Base-by-base conservation (phyloP, 495 filamentous ascomycete genomes). In the Xylaria cubensis region DNA sequence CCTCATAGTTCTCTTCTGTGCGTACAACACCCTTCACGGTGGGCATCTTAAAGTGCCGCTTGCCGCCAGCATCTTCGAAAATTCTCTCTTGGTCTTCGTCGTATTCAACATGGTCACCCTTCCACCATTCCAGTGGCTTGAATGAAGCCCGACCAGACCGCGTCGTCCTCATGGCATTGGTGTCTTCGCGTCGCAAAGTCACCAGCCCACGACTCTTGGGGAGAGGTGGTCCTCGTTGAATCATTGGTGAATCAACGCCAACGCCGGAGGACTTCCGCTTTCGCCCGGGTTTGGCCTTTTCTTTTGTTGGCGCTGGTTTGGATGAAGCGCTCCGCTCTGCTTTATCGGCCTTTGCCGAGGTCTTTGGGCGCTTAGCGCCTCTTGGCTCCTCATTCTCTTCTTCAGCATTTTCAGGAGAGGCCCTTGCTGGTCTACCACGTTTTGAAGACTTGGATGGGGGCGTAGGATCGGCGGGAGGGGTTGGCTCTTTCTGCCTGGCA, bases 91-190 rank as follows among this genome's bases (percentile, higher is more conserved):
- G 87, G 71, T 91, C 86, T 9, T 85, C 74, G 13, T 88, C 89
- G 78, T 90, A 94, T 3, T 94, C 86, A 67, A 91, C 86, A 32
- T 88, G 88, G 77, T 98, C 96, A 68, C 93, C 93, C 66, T 89
- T 90, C 96, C 96, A 98, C 78, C 85, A 95, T 48, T 91, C 89
- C n/a, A 98, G 80, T 8, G 96, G 96, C 72, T 91, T 89, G 68
- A 94, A 87, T 17, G 85, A 87, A 26, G 78, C 83, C 21, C 86
- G 83, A 13, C 87, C 87, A 7, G 86, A 88, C 21, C 87, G 84
- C 29, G 89, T 89, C 29, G 80, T 85, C 50, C 73, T 76, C 77
- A 82, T 76, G 64, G 80, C 84, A 39, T 79, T 76, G 53, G 86
- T 84, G 0, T 86, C 89, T 75, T 93, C 91, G 64, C 90, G 88